phyloP scores from a whole-genome alignment of 495 filamentous ascomycete genomes.

The Penicillium goetzii region DNA sequence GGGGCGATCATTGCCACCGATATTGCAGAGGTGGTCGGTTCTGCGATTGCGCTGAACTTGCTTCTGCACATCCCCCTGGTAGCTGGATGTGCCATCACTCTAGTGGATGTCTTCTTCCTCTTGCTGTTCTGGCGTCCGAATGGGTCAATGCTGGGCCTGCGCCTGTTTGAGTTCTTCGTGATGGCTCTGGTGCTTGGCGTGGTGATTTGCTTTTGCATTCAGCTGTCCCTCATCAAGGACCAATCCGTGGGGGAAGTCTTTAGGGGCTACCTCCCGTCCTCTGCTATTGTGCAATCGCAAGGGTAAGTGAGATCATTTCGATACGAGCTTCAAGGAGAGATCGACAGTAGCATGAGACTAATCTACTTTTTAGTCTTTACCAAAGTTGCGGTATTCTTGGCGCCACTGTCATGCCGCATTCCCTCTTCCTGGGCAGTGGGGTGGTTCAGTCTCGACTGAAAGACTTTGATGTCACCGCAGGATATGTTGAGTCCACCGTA shows the following conservation, averaged over 20 bases:
- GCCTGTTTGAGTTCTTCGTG: constrained; percentile 82
- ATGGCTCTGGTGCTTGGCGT: constrained; percentile 79
- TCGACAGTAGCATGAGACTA: neutral
- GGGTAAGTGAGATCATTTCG: constrained; percentile 47
- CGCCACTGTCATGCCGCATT: constrained; percentile 94
- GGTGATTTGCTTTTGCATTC: constrained; percentile 88
- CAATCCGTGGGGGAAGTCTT: constrained; percentile 78
- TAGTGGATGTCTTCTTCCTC: constrained; percentile 82
- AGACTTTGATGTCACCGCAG: constrained; percentile 70
- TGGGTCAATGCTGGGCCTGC: constrained; percentile 71
- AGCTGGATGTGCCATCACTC: constrained; percentile 83
- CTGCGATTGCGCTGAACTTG: constrained; percentile 87
- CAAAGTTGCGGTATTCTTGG: constrained; percentile 91
- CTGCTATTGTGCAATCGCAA: constrained; percentile 68
- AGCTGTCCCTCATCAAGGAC: constrained; percentile 75
- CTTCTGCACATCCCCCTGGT: constrained; percentile 80
- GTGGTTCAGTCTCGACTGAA: constrained; percentile 81
- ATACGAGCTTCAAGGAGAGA: neutral
- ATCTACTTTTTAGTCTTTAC: constrained; percentile 62
- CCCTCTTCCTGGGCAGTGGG: constrained; percentile 85
- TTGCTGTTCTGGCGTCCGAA: constrained; percentile 82
- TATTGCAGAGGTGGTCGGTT: constrained; percentile 92
- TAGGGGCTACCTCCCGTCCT: constrained; percentile 78
- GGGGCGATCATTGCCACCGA: constrained; percentile 85
- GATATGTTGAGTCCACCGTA: constrained; percentile 54